Conservation (phyloP, 2,329 filamentous ascomycete genomes). For the Clathrospora elynae region DNA sequence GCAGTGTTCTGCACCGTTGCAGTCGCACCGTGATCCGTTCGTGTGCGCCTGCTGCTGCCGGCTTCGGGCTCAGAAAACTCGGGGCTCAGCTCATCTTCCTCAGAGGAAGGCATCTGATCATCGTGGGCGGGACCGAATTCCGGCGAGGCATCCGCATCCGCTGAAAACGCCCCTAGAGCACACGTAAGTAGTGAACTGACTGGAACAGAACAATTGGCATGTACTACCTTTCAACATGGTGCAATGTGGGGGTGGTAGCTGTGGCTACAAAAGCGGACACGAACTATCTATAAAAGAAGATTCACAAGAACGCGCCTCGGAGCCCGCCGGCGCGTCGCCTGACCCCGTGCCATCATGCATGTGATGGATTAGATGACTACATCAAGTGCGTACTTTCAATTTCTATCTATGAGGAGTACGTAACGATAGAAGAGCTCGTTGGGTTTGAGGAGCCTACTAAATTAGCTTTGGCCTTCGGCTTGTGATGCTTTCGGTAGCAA, state of each 20-base stretch:
- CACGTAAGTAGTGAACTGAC: constrained; percentile 13
- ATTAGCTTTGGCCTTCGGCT: constrained; percentile 9
- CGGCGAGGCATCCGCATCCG: constrained; percentile 45
- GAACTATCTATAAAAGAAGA: constrained; percentile 10
- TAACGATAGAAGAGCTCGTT: constrained; percentile 2
- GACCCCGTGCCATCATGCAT: constrained; percentile 17
- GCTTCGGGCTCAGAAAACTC: constrained; percentile 38
- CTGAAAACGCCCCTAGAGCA: constrained; percentile 33
- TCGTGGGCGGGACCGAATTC: constrained; percentile 41
- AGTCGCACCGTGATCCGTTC: constrained; percentile 27
- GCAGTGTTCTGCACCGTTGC: constrained; percentile 25
- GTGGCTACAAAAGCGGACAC: constrained; percentile 19
- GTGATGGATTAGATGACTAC: constrained; percentile 10
- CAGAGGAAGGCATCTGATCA: constrained; percentile 44
- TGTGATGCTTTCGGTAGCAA: constrained; percentile 8
- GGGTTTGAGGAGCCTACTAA: constrained; percentile 1
- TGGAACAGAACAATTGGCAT: constrained; percentile 1
- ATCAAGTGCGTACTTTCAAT: background rate
- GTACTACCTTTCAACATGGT: constrained; percentile 38
- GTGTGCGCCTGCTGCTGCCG: constrained; percentile 16
- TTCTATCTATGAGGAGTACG: background rate
- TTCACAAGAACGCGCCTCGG: constrained; percentile 16
- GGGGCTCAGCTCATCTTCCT: constrained; percentile 43
- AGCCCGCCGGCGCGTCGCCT: constrained; percentile 20
- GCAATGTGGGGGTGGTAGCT: constrained; percentile 20